Evolutionary conservation across 2,329 filamentous ascomycete genomes (phyloP), one percentile per base, ranked within the genome.

Genomic region (Davidsoniella australis): DNA sequence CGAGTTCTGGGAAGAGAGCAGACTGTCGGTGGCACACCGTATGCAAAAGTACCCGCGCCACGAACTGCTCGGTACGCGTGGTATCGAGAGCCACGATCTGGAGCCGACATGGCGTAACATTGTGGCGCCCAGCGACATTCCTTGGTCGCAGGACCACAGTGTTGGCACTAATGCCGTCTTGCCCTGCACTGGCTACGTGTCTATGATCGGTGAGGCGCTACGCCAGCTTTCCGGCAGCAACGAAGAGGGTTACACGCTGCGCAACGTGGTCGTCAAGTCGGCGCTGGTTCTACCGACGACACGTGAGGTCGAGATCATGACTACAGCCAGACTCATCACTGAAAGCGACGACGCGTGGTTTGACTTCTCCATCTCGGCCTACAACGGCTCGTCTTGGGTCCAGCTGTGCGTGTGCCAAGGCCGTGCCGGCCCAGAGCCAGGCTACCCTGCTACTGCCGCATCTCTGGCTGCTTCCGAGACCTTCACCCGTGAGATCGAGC

Each of bases 311-410:
- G 72, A 75, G 56, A 67, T 70, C 56, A 73, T 65, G 3, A 68
- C 70, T 26, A 66, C 66, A 16, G 63, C 75, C 5, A 60, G 65
- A 10, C 58, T 44, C 29, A 20, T 44, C 5, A 9, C 66, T 0
- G 12, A 61, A 65, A 55, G 62, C 61, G 49, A 68, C 71, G 54
- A 62, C 0, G 58, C 65, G 12, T 59, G 60, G 1, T 63, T 62
- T 14, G 71, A 75, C 56, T 78, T 79, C 60, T 61, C 65, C 1
- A 71, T 79, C 23, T 72, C 66, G 42, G 75, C 74, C 0, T 75
- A 68, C 67, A 67, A 44, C 23, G 41, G 41, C 4, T 44, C 41
- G 6, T 44, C 41, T 20, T 44, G 41, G 41, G 41, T 44, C 18
- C 41, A 44, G 23, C 14, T 44, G 2, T 44, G 41, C 26, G 23